Evolutionary conservation across 2,329 filamentous ascomycete genomes (phyloP), one percentile per base, ranked within the genome.

Genomic region (Leptographium procerum): DNA sequence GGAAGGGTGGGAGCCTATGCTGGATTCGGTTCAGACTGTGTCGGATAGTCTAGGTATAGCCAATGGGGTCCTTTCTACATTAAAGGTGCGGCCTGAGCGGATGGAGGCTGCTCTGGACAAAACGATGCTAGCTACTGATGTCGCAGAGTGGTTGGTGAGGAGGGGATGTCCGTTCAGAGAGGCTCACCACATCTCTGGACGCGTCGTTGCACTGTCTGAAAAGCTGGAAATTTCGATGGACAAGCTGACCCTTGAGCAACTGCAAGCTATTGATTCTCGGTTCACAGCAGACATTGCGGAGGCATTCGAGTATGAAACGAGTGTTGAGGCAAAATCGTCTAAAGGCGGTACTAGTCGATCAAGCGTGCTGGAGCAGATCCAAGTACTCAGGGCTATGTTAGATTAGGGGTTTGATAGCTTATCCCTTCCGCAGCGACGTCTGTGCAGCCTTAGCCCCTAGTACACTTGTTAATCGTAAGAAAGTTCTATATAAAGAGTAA

Each of bases 1-100:
- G 72, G 89, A 95, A 73, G 86, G 83, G 58, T 85, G 89, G 61
- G 87, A 94, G 76, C 86, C 87, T n/a, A 83, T 95, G 73, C 81
- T 95, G 55, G 88, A 94, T 70, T 82, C 85, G 69, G 81, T 91
- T 71, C 88, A 90, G 78, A 91, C 88, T 7, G 79, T 92, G 61
- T 81, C 81, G 58, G 87, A 94, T 75, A 89, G 86, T 66, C 79
- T 95, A 56, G 83, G 86, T 69, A 95, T 95, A 65, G 87, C 88
- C 26, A 88, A 87, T n/a, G 87, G 90, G 56, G 86, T 94, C 7
- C 76, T 95, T 3, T 82, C 83, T 1, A 95, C 89, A 0, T 75
- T 95, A 14, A 80, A 75, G 8, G 78, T 87, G 63, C 77, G 82
- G 65, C 82, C 87, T 0, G 83, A 88, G 62, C 86, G 84, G 72